Conservation (phyloP, 495 filamentous ascomycete genomes). For the Xylaria scruposa region DNA sequence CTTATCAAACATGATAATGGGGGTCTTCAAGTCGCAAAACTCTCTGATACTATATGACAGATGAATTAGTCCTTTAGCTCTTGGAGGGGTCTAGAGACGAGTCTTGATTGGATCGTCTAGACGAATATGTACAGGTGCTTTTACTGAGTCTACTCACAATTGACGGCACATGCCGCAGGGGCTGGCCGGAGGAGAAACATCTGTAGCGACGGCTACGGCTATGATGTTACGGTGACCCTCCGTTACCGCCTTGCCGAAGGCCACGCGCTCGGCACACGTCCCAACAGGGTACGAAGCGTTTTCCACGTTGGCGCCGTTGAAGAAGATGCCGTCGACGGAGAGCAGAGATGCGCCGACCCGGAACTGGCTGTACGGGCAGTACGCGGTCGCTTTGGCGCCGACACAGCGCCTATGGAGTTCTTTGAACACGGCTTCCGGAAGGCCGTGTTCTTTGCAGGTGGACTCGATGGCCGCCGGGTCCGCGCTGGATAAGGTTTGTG, state of each 20-base stretch:
- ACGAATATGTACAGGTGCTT: not conserved
- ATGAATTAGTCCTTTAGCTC: slow-evolving; percentile 14
- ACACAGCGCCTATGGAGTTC: slow-evolving; percentile 64
- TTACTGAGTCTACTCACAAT: slow-evolving; percentile 51
- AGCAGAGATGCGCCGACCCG: slow-evolving; percentile 86
- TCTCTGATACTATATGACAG: slow-evolving; percentile 70
- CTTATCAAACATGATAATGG: slow-evolving; percentile 91
- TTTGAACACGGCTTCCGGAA: slow-evolving; percentile 65
- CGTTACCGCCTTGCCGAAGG: slow-evolving; percentile 78
- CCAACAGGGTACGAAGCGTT: slow-evolving; percentile 93
- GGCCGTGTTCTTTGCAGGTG: slow-evolving; percentile 50
- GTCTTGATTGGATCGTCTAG: not conserved
- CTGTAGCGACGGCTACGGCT: slow-evolving; percentile 86
- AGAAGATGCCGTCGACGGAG: slow-evolving; percentile 63
- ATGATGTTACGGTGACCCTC: slow-evolving; percentile 74
- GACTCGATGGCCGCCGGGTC: slow-evolving; percentile 35
- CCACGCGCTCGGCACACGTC: slow-evolving; percentile 91
- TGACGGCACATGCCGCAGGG: slow-evolving; percentile 76
- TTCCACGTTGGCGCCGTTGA: slow-evolving; percentile 88
- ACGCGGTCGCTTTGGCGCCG: slow-evolving; percentile 75
- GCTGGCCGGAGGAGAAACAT: slow-evolving; percentile 73
- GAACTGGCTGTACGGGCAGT: slow-evolving; percentile 95
- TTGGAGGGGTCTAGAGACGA: not conserved
- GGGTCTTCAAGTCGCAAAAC: slow-evolving; percentile 70
- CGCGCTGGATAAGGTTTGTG: slow-evolving; percentile 36